Base-by-base conservation (phyloP, 2,329 filamentous ascomycete genomes). In the Trichothecium sympodiale region DNA sequence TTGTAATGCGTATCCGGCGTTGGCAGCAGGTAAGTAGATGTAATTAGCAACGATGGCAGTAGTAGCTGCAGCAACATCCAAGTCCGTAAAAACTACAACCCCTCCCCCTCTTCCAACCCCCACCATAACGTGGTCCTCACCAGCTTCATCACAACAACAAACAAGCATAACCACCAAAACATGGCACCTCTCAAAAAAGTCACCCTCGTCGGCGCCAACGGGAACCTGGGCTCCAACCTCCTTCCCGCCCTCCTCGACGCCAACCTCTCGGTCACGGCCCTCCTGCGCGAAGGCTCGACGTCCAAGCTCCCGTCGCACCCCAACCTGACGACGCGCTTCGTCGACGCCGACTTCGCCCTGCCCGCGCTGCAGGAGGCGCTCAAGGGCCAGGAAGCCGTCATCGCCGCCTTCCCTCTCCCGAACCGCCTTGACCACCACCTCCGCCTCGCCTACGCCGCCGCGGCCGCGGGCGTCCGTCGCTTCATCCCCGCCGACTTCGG, bases 401-500 rank as follows among this genome's bases (percentile, higher is more conserved):
- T 80, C 28, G 52, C 54, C 7, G 52, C 53, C 0, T 50, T 60
- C 27, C 54, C 52, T 1, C 45, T 59, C 25, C 42, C 60, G n/a
- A 59, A 70, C 8, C 31, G 23, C 8, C 58, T 77, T 29, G 58
- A 60, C 20, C 49, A 54, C 37, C 56, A 59, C 34, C 41, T 60
- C 5, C 54, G 69, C 7, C 59, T 80, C 37, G 66, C 74, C 31
- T 67, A 79, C 34, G 77, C 75, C 0, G 67, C 74, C 17, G 62
- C 71, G 29, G 61, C 61, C 5, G 75, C 74, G 4, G 73, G 75
- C 16, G 73, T 81, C 3, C 64, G 71, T 43, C 65, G 74, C 17
- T 77, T 77, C 56, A 61, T 81, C 29, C 74, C 76, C 3, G 69
- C 70, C 12, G 76, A 81, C 44, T 81, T 68, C 40, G 62, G 61